These are phyloP conservation scores for Hemileia vastatrix DNA, from an alignment of 1,284 basidiomycete genomes.

Conservation along the genomic window DNA sequence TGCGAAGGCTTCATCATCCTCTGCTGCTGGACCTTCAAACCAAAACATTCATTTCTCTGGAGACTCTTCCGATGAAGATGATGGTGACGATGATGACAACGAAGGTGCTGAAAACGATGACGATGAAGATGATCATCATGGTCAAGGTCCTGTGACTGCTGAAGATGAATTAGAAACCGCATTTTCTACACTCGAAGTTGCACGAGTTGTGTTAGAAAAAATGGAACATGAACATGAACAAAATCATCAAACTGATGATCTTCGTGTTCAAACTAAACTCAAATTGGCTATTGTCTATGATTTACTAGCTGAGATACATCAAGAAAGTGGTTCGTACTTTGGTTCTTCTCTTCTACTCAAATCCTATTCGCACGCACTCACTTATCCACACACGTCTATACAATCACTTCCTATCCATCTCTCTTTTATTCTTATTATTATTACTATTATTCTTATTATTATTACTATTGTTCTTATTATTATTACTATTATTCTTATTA, in stretches of 20 bases:
- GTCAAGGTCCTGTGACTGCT: neutral
- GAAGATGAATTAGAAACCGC: slow-evolving; percentile 17
- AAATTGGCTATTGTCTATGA: slow-evolving; percentile 10
- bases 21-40: neutral
- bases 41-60: slow-evolving; percentile 15
- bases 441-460: too few relatives aligned
- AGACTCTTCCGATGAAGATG: slow-evolving; percentile 18
- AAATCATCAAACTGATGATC: too few relatives aligned
- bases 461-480: too few relatives aligned
- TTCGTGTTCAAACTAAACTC: neutral
- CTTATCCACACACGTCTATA: too few relatives aligned
- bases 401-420: too few relatives aligned
- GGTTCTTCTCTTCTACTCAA: too few relatives aligned
- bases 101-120: neutral
- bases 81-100: neutral
- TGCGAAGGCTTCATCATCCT: neutral
- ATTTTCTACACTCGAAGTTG: slow-evolving; percentile 8
- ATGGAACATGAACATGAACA: neutral
- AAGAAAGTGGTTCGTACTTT: slow-evolving; percentile 13
- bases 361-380: too few relatives aligned
- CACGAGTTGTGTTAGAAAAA: neutral
- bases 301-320: slow-evolving; percentile 11
- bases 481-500: too few relatives aligned
- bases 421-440: too few relatives aligned
- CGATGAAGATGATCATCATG: neutral